Evolutionary conservation across 805 yeast species (phyloP).

Genomic region (Myxozyma sirexii): DNA sequence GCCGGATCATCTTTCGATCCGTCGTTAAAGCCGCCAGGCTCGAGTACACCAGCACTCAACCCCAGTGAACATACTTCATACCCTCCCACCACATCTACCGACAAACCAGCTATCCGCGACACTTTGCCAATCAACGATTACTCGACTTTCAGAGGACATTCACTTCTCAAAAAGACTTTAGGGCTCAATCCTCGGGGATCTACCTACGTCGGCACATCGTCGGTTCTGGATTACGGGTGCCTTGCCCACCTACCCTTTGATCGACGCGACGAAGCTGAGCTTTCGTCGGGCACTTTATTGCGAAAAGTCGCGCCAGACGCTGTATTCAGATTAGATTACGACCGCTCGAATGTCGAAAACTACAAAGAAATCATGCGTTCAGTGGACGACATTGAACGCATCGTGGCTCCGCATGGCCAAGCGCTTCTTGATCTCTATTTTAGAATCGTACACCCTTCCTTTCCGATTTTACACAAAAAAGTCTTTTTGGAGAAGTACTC

Average conservation of each 20-base stretch:
- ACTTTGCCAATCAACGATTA: constrained; percentile 64
- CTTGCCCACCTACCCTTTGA: constrained; percentile 65
- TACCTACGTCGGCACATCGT: constrained; percentile 85
- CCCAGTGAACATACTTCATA: not conserved
- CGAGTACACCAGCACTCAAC: not conserved
- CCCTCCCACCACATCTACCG: not conserved
- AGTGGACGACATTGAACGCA: constrained; percentile 79
- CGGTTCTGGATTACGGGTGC: constrained; percentile 73
- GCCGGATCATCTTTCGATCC: not conserved
- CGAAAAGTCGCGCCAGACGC: constrained; percentile 77
- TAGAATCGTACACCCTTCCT: constrained; percentile 83
- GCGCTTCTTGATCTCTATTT: constrained; percentile 70
- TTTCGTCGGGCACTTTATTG: constrained; percentile 65
- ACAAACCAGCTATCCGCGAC: constrained; percentile 24
- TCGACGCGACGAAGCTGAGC: constrained; percentile 77
- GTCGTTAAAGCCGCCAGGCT: not conserved
- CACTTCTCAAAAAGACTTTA: constrained; percentile 66
- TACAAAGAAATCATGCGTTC: constrained; percentile 71
- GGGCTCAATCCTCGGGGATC: constrained; percentile 90
- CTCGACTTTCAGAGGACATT: constrained; percentile 61
- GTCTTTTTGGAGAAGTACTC: constrained; percentile 90
- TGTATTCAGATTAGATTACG: constrained; percentile 74
- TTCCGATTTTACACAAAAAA: constrained; percentile 87
- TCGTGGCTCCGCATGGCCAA: constrained; percentile 92
- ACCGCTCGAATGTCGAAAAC: constrained; percentile 64